These are phyloP conservation scores for Komagataella pseudopastoris DNA, from an alignment of 805 yeast genomes.

Conservation along the genomic window DNA sequence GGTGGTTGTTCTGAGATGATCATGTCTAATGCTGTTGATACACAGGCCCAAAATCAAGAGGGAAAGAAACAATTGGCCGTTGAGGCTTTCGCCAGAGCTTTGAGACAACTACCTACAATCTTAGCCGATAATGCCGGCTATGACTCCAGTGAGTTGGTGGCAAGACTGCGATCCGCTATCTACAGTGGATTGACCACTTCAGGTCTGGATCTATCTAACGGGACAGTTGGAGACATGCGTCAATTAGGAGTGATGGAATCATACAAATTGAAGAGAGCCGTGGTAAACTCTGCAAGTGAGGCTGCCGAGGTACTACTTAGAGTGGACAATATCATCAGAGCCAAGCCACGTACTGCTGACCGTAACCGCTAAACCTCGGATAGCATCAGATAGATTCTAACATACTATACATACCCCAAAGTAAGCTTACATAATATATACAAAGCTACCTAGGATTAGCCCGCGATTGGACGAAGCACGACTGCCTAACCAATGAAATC, in stretches of 20 bases:
- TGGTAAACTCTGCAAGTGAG: slow-evolving; percentile 91
- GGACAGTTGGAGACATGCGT: slow-evolving; percentile 86
- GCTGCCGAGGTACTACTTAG: slow-evolving; percentile 93
- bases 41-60: slow-evolving; percentile 77
- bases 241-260: slow-evolving; percentile 88
- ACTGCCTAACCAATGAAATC: not conserved
- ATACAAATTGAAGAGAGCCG: slow-evolving; percentile 84
- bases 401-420: not conserved
- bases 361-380: slow-evolving; percentile 29
- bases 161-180: slow-evolving; percentile 80
- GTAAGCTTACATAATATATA: not conserved
- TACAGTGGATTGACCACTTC: slow-evolving; percentile 87
- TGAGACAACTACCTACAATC: slow-evolving; percentile 90
- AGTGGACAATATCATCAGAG: slow-evolving; percentile 93
- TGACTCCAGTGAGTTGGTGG: slow-evolving; percentile 84
- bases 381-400: not conserved
- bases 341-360: slow-evolving; percentile 95
- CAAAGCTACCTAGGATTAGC: not conserved
- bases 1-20: slow-evolving; percentile 90
- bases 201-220: slow-evolving; percentile 80
- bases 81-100: slow-evolving; percentile 87
- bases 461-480: not conserved
- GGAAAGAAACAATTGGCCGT: slow-evolving; percentile 93
- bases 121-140: slow-evolving; percentile 96
- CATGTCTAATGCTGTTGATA: slow-evolving; percentile 95